Evolutionary conservation across 2,329 filamentous ascomycete species (phyloP), one percentile per base, ranked within the genome.

Genomic region (Xylariaceae sp.): DNA sequence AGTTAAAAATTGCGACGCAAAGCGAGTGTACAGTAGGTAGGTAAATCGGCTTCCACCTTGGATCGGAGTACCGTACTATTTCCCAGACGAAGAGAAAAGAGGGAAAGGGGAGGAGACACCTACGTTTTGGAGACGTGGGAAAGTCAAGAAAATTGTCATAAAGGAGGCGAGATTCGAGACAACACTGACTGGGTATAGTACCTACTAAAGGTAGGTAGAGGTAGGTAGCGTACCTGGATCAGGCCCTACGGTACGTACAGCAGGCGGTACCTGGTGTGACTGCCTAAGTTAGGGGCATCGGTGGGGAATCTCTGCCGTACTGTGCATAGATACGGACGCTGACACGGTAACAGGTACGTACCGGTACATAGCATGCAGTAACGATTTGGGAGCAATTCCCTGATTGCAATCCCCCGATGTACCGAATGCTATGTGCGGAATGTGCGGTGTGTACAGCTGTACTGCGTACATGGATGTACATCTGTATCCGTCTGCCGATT

Each of bases 71-170:
- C 34, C 13, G 10, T 7, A 30, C 40, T 42, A 42, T 42, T 18
- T n/a, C 21, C 32, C 37, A 50, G 48, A 48, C 55, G 59, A 54
- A 49, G 52, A 63, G 57, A 55, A 58, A 55, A 53, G 58, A 59
- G 57, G 58, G 53, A 58, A 56, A 37, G 51, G 53, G 44, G 53
- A 59, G 43, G 63, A 30, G 42, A 47, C 46, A 53, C 54, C 52
- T 53, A 48, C 47, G 39, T 54, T 54, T 48, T 48, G 30, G 55
- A 60, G 54, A 57, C 57, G 64, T 60, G 60, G 60, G 54, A 63
- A 60, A 65, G 64, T 65, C 61, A 64, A 62, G 64, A 66, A 64
- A 65, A 63, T 61, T 60, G 60, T 55, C 60, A 61, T 61, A 64
- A 63, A 66, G 63, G 63, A 61, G 64, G 58, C 56, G 56, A 56